Percentiles rank a stretch among this genome's conserved stretches.
These are phyloP conservation scores for Ogataea hybrid DNA, from an alignment of 1,139 yeast species.

Conservation along the genomic window DNA sequence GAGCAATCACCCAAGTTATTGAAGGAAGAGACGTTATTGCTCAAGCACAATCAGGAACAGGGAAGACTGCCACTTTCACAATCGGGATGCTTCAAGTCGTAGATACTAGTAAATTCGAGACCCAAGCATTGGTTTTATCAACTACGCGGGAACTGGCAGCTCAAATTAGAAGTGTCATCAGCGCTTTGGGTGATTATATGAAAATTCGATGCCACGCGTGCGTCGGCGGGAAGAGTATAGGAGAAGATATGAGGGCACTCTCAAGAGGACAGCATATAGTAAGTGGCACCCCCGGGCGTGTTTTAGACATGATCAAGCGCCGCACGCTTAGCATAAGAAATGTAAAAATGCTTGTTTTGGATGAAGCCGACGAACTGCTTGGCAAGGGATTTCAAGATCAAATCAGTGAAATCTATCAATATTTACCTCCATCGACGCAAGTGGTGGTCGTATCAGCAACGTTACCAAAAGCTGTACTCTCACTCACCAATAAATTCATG, in stretches of 20 bases:
- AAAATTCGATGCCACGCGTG: conserved; percentile 84
- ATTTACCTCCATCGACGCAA: conserved; percentile 77
- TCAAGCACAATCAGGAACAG: conserved; percentile 98
- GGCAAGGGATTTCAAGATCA: conserved; percentile 92
- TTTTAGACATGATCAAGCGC: conserved; percentile 82
- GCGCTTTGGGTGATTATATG: conserved; percentile 85
- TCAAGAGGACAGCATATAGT: conserved; percentile 85
- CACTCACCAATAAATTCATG: conserved; percentile 84
- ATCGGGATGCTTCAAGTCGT: conserved; percentile 86
- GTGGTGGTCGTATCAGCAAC: conserved; percentile 97
- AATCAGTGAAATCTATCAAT: conserved; percentile 82
- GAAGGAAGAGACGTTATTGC: conserved; percentile 92
- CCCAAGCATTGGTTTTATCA: conserved; percentile 82
- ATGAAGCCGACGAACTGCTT: conserved; percentile 92
- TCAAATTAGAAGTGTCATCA: conserved; percentile 84
- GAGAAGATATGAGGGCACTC: conserved; percentile 72
- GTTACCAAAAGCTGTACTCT: conserved; percentile 78
- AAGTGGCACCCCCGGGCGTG: conserved; percentile 97
- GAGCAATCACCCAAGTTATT: conserved; percentile 92
- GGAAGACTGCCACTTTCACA: conserved; percentile 95
- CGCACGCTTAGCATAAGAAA: conserved; percentile 64
- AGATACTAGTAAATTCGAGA: conserved; percentile 63
- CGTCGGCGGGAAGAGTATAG: conserved; percentile 87
- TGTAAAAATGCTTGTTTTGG: conserved; percentile 80
- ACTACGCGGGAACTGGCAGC: conserved; percentile 96